Evolutionary conservation across 2,329 filamentous ascomycete species (phyloP).

Genomic region (Colletotrichum abscissum): DNA sequence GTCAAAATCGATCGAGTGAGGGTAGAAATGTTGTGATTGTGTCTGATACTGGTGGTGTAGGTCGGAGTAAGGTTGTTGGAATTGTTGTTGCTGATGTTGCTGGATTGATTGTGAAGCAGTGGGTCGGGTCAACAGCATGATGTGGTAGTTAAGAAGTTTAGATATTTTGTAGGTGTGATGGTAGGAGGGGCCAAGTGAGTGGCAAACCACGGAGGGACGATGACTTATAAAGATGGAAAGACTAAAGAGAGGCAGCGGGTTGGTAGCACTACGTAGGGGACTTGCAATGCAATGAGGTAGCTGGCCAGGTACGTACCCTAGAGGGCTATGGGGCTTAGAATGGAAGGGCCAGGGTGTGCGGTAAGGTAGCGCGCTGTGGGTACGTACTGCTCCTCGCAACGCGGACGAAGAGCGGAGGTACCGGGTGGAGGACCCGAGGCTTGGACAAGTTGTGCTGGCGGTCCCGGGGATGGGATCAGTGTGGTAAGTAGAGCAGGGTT

Average conservation of each 20-base stretch:
- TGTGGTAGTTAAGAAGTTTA: slow-evolving; percentile 15
- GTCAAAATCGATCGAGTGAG: slow-evolving; percentile 22
- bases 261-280: slow-evolving; percentile 21
- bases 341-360: background rate
- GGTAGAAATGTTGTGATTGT: slow-evolving; percentile 7
- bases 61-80: background rate
- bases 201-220: slow-evolving; percentile 30
- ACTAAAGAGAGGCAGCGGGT: slow-evolving; percentile 1
- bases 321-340: slow-evolving; percentile 9
- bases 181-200: background rate
- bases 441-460: slow-evolving; percentile 13
- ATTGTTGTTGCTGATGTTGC: slow-evolving; percentile 23
- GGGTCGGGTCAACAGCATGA: slow-evolving; percentile 33
- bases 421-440: slow-evolving; percentile 27
- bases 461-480: background rate
- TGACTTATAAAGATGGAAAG: slow-evolving; percentile 30
- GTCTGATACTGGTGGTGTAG: background rate
- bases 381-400: slow-evolving; percentile 19
- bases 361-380: background rate
- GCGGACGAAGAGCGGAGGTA: slow-evolving; percentile 23
- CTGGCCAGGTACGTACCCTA: slow-evolving; percentile 5
- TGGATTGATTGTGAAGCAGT: slow-evolving; percentile 23
- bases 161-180: slow-evolving; percentile 9
- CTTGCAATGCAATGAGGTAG: slow-evolving; percentile 30
- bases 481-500: slow-evolving; percentile 8